Percentiles rank a stretch among this genome's conserved stretches.
These are phyloP conservation scores for Echria macrotheca DNA, from an alignment of 495 filamentous ascomycete genomes.

Conservation along the genomic window DNA sequence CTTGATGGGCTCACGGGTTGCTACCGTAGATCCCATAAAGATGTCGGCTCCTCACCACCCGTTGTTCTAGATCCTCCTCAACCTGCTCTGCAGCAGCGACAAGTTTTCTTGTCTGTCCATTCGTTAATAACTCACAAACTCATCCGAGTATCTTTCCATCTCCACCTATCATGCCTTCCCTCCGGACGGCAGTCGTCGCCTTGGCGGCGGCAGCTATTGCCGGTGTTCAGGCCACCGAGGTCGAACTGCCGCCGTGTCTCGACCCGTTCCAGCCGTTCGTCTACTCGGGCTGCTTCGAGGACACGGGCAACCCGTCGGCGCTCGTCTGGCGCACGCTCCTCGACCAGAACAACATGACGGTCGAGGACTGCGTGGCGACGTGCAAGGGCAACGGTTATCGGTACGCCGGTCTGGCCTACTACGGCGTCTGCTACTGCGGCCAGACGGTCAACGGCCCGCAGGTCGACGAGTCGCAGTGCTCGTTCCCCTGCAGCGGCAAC, in stretches of 20 bases:
- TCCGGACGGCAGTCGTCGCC: slow-evolving; percentile 22
- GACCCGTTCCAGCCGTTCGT: slow-evolving; percentile 43
- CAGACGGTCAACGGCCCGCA: slow-evolving; percentile 34
- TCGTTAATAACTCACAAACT: background rate
- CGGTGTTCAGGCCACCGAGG: slow-evolving; percentile 30
- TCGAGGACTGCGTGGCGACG: slow-evolving; percentile 46
- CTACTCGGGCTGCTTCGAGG: slow-evolving; percentile 48
- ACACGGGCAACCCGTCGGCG: slow-evolving; percentile 29
- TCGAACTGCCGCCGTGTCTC: slow-evolving; percentile 36
- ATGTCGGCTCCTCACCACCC: too few relatives aligned
- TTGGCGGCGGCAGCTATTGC: slow-evolving; percentile 31
- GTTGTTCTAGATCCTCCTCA: too few relatives aligned
- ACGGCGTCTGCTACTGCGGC: slow-evolving; percentile 51
- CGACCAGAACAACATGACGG: slow-evolving; percentile 39
- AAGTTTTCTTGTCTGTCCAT: background rate
- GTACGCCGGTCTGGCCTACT: slow-evolving; percentile 52
- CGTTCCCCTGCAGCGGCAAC: slow-evolving; percentile 44
- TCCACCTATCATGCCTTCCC: slow-evolving; percentile 17
- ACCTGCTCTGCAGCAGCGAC: background rate
- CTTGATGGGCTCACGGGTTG: too few relatives aligned
- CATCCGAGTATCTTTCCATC: background rate
- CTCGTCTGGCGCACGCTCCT: slow-evolving; percentile 37
- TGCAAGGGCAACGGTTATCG: slow-evolving; percentile 53
- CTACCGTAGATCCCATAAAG: too few relatives aligned
- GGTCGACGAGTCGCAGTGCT: slow-evolving; percentile 35